Conservation (phyloP, 768 basidiomycete species). For the Trametes cubensis region DNA sequence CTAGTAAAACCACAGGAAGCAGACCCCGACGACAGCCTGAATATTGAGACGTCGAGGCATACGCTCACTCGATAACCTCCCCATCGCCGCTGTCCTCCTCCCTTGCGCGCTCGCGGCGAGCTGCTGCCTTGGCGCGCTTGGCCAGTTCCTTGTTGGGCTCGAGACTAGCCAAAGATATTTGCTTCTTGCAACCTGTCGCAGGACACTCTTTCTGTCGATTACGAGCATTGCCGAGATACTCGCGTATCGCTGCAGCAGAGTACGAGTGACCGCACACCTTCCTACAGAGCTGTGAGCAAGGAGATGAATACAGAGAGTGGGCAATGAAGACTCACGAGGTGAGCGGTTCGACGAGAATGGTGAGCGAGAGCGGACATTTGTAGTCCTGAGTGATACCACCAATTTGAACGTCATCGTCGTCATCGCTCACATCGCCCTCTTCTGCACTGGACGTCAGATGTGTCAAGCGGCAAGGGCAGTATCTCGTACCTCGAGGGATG, state of each 20-base stretch:
- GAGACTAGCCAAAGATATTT: slow-evolving; percentile 54
- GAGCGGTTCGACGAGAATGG: slow-evolving; percentile 67
- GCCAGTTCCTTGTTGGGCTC: slow-evolving; percentile 58
- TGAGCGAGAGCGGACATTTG: slow-evolving; percentile 81
- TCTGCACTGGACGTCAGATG: slow-evolving; percentile 47
- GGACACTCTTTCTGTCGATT: slow-evolving; percentile 54
- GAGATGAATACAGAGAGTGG: slow-evolving; percentile 5
- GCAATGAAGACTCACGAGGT: slow-evolving; percentile 65
- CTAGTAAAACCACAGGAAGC: no score
- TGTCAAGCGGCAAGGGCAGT: background rate
- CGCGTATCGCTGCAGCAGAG: slow-evolving; percentile 68
- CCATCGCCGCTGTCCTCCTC: slow-evolving; percentile 43
- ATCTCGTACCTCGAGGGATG: slow-evolving; percentile 63
- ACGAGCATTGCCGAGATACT: slow-evolving; percentile 52
- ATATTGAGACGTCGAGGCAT: background rate
- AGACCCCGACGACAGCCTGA: background rate
- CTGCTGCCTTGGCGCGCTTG: slow-evolving; percentile 60
- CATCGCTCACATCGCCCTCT: slow-evolving; percentile 77
- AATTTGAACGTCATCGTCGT: slow-evolving; percentile 87
- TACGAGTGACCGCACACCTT: slow-evolving; percentile 80
- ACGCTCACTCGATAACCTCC: slow-evolving; percentile 55
- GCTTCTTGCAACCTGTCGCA: slow-evolving; percentile 69
- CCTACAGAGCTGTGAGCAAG: slow-evolving; percentile 40
- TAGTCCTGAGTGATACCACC: slow-evolving; percentile 85
- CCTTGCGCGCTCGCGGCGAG: slow-evolving; percentile 47